Evolutionary conservation across 768 basidiomycete species (phyloP).

Genomic region (Psilocybe tampanensis): DNA sequence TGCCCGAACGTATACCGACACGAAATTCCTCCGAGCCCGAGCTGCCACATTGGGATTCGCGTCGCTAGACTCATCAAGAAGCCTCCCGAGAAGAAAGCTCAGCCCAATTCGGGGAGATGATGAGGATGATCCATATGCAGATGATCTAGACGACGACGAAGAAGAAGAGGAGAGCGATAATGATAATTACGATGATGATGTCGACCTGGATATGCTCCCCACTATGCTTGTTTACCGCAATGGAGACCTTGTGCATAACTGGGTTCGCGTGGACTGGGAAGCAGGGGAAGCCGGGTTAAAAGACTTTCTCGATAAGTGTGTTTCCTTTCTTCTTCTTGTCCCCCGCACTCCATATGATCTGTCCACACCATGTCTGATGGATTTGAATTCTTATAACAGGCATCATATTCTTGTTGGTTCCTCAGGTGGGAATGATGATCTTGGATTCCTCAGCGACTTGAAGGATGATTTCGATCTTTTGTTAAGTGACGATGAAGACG

Average conservation of each 20-base stretch:
- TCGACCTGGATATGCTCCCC: constrained; percentile 80
- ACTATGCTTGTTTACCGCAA: constrained; percentile 78
- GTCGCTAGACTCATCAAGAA: constrained; percentile 21
- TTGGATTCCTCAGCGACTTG: constrained; percentile 51
- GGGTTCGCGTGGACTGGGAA: constrained; percentile 90
- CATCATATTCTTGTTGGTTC: constrained; percentile 26
- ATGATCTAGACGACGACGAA: constrained; percentile 26
- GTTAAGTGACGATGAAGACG: constrained; percentile 54
- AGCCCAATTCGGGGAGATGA: constrained; percentile 34
- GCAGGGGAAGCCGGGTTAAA: constrained; percentile 68
- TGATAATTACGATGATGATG: constrained; percentile 55
- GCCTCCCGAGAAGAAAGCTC: constrained; percentile 19
- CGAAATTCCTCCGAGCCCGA: constrained; percentile 83
- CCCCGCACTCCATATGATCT: not conserved
- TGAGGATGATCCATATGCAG: constrained; percentile 50
- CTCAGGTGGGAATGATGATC: constrained; percentile 39
- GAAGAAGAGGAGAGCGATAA: constrained; percentile 45
- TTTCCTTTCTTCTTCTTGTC: constrained; percentile 4
- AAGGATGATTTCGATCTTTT: constrained; percentile 57
- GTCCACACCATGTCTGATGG: not conserved
- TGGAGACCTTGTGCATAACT: constrained; percentile 84
- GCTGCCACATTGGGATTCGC: constrained; percentile 79
- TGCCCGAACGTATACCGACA: constrained; percentile 68
- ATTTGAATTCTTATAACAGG: constrained; percentile 13
- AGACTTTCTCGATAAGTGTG: constrained; percentile 66